phyloP scores from a whole-genome alignment of 2,329 filamentous ascomycete genomes.

The Aspergillus sclerotialis region DNA sequence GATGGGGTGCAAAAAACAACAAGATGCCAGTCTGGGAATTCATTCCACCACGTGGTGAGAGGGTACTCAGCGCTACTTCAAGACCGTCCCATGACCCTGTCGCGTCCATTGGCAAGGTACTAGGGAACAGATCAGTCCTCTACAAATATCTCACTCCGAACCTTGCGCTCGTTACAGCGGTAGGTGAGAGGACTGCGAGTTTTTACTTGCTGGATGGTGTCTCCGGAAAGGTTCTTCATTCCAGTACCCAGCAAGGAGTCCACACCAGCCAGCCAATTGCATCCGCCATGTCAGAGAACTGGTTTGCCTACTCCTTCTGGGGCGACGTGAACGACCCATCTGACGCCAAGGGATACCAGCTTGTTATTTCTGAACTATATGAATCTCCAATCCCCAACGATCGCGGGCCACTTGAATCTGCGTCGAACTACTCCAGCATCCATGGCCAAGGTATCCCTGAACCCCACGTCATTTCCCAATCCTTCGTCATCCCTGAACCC shows the following conservation, averaged over 20 bases:
- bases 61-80: conserved; percentile 60
- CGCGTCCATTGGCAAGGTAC: conserved; percentile 88
- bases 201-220: conserved; percentile 80
- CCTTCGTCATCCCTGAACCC: conserved; percentile 73
- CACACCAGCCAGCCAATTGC: conserved; percentile 67
- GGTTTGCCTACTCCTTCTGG: conserved; percentile 82
- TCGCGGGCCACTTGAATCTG: conserved; percentile 66
- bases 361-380: conserved; percentile 82
- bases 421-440: conserved; percentile 70
- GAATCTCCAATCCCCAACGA: conserved; percentile 79
- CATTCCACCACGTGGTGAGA: conserved; percentile 57
- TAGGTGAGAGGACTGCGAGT: conserved; percentile 57
- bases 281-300: conserved; percentile 84
- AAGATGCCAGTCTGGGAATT: conserved; percentile 64
- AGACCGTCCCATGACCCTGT: conserved; percentile 74
- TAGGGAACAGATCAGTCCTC: conserved; percentile 84
- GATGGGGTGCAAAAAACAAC: conserved; percentile 34
- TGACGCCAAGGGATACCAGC: conserved; percentile 71
- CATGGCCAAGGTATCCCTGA: conserved; percentile 55
- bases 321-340: conserved; percentile 42
- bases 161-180: conserved; percentile 66
- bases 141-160: conserved; percentile 98
- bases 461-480: conserved; percentile 71
- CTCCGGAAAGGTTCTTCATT: conserved; percentile 72
- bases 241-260: conserved; percentile 63